phyloP scores from a whole-genome alignment of 176 grass and related monocot genomes.

The Musa beccarii region DNA sequence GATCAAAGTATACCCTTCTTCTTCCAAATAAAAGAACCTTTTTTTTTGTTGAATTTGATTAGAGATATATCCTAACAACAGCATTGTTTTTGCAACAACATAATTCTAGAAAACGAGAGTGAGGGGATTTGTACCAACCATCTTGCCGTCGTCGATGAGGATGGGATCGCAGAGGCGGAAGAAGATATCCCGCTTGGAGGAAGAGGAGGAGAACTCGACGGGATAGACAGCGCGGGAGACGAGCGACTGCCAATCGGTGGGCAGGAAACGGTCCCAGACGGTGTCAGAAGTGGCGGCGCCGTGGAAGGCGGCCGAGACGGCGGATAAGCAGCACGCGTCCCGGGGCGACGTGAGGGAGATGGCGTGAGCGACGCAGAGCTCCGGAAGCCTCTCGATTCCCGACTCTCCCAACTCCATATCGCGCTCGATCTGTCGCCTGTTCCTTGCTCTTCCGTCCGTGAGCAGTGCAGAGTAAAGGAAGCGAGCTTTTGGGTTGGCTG shows the following conservation, averaged over 20 bases:
- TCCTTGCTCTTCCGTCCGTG: no score
- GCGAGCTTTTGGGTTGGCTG: no score
- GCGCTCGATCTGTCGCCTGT: no score
- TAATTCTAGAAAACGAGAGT: neutral
- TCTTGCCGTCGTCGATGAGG: slow-evolving; percentile 60
- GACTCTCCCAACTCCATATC: neutral
- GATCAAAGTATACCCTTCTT: no score
- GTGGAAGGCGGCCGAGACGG: slow-evolving; percentile 45
- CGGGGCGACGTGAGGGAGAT: slow-evolving; percentile 60
- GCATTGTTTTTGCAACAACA: neutral
- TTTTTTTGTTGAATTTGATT: no score
- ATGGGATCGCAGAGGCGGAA: slow-evolving; percentile 48
- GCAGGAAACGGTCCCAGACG: slow-evolving; percentile 64
- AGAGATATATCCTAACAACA: no score
- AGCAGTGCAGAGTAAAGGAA: no score
- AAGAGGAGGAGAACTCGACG: slow-evolving; percentile 9
- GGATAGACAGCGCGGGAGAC: slow-evolving; percentile 36
- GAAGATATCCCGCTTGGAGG: slow-evolving; percentile 69
- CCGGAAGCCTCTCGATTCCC: slow-evolving; percentile 45
- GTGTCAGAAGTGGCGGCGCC: slow-evolving; percentile 51
- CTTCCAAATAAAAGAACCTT: no score
- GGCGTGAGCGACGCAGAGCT: slow-evolving; percentile 60
- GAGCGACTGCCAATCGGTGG: slow-evolving; percentile 36
- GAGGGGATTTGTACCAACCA: slow-evolving; percentile 20
- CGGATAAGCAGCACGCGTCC: slow-evolving; percentile 46